Conservation (phyloP, 345 rosid genomes). For the Streptanthus diversifolius region DNA sequence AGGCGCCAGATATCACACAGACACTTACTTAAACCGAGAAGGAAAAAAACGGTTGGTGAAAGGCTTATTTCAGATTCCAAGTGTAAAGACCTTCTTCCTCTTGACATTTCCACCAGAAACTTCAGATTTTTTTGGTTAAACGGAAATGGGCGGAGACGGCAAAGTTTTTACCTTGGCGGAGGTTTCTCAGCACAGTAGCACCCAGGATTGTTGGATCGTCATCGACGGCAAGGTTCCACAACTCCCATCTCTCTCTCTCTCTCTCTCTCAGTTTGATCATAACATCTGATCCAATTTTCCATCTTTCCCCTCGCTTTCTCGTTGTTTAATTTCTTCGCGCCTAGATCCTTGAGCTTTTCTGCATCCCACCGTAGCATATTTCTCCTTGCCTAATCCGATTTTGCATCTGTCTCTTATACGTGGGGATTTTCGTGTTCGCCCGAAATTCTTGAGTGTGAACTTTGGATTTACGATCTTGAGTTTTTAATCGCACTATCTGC, state of each 20-base stretch:
- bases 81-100: too few species aligned
- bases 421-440: too few species aligned
- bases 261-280: neutral
- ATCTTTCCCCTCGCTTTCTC: neutral
- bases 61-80: too few species aligned
- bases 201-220: slow-evolving; percentile 83
- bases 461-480: neutral
- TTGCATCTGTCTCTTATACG: neutral
- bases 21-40: too few species aligned
- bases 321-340: neutral
- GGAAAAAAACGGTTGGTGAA: too few species aligned
- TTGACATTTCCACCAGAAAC: too few species aligned
- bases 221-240: slow-evolving; percentile 70
- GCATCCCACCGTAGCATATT: neutral
- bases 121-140: neutral
- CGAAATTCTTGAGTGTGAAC: too few species aligned
- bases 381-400: neutral
- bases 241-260: neutral
- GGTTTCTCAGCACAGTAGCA: slow-evolving; percentile 65
- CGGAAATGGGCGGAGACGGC: slow-evolving; percentile 53
- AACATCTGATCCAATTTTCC: neutral
- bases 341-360: neutral
- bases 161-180: slow-evolving; percentile 65
- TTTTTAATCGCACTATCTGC: neutral
- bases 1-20: too few species aligned